Evolutionary conservation across 2,329 filamentous ascomycete genomes (phyloP).

Genomic region (Colletotrichum melonis): DNA sequence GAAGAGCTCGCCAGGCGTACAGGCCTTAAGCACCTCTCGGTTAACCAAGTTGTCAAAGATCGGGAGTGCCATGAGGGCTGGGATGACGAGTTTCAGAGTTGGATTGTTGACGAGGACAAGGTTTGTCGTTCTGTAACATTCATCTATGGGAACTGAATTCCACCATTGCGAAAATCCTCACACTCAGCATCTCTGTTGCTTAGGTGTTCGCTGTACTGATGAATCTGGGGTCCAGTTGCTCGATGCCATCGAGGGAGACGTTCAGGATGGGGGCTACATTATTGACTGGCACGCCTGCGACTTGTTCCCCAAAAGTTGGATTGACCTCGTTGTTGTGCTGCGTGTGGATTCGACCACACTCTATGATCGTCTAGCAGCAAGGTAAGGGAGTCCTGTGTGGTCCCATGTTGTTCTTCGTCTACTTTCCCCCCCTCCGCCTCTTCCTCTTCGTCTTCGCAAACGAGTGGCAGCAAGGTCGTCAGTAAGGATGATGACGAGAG

Average conservation of each 20-base stretch:
- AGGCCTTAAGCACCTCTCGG: constrained; percentile 83
- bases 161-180: not conserved
- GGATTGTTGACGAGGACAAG: constrained; percentile 97
- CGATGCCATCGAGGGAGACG: constrained; percentile 87
- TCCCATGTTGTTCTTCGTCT: not conserved
- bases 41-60: constrained; percentile 94
- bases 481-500: not conserved
- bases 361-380: constrained; percentile 83
- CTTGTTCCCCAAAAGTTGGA: constrained; percentile 91
- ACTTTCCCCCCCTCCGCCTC: not conserved
- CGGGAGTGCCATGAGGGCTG: constrained; percentile 87
- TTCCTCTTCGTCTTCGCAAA: no score
- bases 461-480: not conserved
- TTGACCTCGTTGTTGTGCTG: constrained; percentile 94
- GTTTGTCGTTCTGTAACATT: constrained; percentile 54
- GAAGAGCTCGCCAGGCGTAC: constrained; percentile 82
- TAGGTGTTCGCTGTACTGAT: not conserved
- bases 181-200: not conserved
- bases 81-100: constrained; percentile 86
- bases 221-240: constrained; percentile 69
- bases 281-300: constrained; percentile 99
- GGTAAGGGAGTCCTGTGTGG: constrained; percentile 59
- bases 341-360: constrained; percentile 82
- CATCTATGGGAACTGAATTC: not conserved
- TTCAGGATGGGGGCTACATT: constrained; percentile 82